Evolutionary conservation across 257 asterid genomes (phyloP).

Genomic region (Solanum megistacrolobum): DNA sequence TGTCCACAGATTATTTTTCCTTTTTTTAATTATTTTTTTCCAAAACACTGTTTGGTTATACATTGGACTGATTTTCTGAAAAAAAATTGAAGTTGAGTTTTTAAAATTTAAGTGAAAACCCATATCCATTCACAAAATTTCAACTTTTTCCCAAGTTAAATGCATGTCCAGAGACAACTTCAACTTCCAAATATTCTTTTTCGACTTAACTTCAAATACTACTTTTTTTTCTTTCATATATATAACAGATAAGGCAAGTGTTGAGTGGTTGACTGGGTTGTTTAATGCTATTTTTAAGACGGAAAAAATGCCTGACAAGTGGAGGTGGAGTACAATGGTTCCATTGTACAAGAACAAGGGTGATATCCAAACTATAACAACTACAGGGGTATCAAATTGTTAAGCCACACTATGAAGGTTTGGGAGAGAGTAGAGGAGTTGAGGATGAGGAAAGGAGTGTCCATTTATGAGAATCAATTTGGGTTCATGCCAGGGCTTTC

Average conservation of each 20-base stretch:
- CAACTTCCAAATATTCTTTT: background rate
- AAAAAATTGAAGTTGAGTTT: background rate
- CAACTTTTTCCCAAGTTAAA: background rate
- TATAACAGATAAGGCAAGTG: background rate
- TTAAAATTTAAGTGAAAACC: background rate
- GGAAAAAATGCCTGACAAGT: background rate
- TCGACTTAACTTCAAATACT: background rate
- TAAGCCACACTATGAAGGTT: background rate
- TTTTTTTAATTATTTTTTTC: background rate
- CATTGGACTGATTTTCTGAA: background rate
- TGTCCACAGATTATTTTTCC: background rate
- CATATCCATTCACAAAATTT: background rate
- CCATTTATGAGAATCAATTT: background rate
- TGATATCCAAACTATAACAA: background rate
- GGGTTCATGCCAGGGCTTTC: background rate
- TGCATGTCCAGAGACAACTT: background rate
- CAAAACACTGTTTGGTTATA: background rate
- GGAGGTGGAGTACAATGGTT: background rate
- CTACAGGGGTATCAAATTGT: background rate
- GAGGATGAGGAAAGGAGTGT: background rate
- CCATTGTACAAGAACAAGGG: background rate
- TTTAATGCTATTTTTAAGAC: background rate
- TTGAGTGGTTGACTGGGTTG: background rate
- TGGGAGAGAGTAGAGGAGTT: background rate
- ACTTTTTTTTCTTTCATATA: background rate